Evolutionary conservation across 1,284 basidiomycete genomes (phyloP).

Genomic region (Amylostereum chailletii): DNA sequence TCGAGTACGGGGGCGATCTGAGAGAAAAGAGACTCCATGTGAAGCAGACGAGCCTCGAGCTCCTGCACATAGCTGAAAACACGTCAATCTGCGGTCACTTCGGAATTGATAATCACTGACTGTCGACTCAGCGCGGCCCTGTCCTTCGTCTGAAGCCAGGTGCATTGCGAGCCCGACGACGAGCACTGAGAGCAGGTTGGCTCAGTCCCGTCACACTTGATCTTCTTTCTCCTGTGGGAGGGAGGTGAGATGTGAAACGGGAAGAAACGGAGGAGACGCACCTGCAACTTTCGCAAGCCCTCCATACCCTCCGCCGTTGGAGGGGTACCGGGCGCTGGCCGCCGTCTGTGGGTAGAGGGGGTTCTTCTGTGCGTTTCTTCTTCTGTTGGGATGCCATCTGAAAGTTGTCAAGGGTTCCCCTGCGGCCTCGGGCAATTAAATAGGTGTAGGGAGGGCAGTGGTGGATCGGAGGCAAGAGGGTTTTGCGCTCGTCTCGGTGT

Average conservation of each 20-base stretch:
- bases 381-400: constrained; percentile 52
- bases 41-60: constrained; percentile 72
- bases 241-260: constrained; percentile 5
- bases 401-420: neutral
- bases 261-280: constrained; percentile 26
- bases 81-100: constrained; percentile 9
- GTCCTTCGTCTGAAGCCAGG: constrained; percentile 82
- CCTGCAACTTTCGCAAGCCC: constrained; percentile 82
- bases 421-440: constrained; percentile 6
- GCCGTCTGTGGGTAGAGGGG: constrained; percentile 38
- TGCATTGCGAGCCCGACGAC: constrained; percentile 64
- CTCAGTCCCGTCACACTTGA: constrained; percentile 80
- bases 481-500: too few relatives aligned
- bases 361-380: constrained; percentile 61
- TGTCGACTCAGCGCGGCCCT: constrained; percentile 78
- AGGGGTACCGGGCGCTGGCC: constrained; percentile 65
- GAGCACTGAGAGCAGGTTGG: constrained; percentile 77
- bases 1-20: constrained; percentile 72
- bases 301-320: constrained; percentile 69
- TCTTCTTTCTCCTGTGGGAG: constrained; percentile 68
- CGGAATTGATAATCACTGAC: constrained; percentile 34
- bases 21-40: constrained; percentile 74
- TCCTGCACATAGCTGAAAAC: constrained; percentile 73
- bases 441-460: neutral
- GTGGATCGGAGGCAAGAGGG: too few relatives aligned